Percentiles rank a stretch among this genome's conserved stretches.
These are phyloP conservation scores for Extremus antarcticus DNA, from an alignment of 495 filamentous ascomycete species.

Conservation along the genomic window DNA sequence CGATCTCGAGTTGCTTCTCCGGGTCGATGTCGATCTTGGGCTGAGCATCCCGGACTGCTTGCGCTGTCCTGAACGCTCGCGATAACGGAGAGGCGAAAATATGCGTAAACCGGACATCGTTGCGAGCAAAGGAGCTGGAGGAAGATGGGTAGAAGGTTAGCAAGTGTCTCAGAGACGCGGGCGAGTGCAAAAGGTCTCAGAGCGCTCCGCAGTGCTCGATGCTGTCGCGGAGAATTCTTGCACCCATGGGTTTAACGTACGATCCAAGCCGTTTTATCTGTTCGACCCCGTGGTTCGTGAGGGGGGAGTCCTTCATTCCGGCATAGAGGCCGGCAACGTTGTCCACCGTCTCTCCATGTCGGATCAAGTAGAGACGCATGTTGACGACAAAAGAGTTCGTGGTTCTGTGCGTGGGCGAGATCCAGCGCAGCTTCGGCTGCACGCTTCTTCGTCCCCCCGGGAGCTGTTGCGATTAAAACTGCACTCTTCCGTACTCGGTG, in stretches of 20 bases:
- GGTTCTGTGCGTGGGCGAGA: no score
- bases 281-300: conserved; percentile 72
- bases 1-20: conserved; percentile 27
- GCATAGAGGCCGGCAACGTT: conserved; percentile 66
- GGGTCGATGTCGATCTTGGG: conserved; percentile 1
- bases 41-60: conserved; percentile 40
- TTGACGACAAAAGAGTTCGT: not conserved
- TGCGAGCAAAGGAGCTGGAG: conserved; percentile 42
- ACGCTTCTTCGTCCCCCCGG: no score
- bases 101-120: conserved; percentile 39
- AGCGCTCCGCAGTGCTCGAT: no score
- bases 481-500: no score
- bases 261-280: conserved; percentile 61
- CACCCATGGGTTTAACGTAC: no score
- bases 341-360: conserved; percentile 81
- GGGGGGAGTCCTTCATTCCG: conserved; percentile 62
- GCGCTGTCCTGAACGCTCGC: conserved; percentile 61
- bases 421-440: no score
- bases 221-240: no score
- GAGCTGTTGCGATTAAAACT: no score
- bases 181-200: no score
- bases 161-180: no score
- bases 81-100: conserved; percentile 74
- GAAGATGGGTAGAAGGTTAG: no score
- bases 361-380: conserved; percentile 68